Evolutionary conservation across 306 rosid genomes (phyloP).

Genomic region (Sphenostylis stenocarpa): DNA sequence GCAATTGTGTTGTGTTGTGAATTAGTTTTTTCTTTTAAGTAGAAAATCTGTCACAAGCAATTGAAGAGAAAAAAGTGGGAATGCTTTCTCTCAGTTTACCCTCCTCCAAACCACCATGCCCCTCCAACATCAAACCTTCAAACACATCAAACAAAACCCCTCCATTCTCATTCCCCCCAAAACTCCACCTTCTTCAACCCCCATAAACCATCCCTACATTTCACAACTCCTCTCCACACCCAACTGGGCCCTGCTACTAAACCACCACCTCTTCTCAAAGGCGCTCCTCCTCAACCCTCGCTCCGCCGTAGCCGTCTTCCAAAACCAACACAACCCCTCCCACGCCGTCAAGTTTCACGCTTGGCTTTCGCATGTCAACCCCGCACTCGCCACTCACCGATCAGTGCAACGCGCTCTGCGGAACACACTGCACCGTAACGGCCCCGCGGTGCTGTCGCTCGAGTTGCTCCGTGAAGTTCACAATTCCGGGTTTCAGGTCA

Average conservation of each 20-base stretch:
- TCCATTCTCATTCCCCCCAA: neutral
- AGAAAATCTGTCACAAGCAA: too few relatives aligned
- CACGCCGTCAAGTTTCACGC: slow-evolving; percentile 57
- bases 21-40: too few relatives aligned
- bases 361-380: slow-evolving; percentile 63
- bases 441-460: slow-evolving; percentile 65
- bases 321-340: slow-evolving; percentile 64
- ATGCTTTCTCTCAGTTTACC: too few relatives aligned
- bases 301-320: slow-evolving; percentile 52
- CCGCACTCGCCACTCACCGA: slow-evolving; percentile 42
- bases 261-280: slow-evolving; percentile 52
- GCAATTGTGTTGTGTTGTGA: too few relatives aligned
- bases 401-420: slow-evolving; percentile 53
- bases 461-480: slow-evolving; percentile 60
- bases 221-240: slow-evolving; percentile 53
- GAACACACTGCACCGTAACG: slow-evolving; percentile 44
- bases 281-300: slow-evolving; percentile 48
- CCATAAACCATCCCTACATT: slow-evolving; percentile 52
- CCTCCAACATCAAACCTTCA: slow-evolving; percentile 3
- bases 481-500: slow-evolving; percentile 51
- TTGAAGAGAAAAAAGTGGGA: too few relatives aligned
- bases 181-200: neutral
- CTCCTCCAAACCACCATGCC: too few relatives aligned
- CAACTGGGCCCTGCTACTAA: slow-evolving; percentile 65
- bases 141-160: neutral